Conservation (phyloP, 2,329 filamentous ascomycete genomes). For the Xylaria sp. region DNA sequence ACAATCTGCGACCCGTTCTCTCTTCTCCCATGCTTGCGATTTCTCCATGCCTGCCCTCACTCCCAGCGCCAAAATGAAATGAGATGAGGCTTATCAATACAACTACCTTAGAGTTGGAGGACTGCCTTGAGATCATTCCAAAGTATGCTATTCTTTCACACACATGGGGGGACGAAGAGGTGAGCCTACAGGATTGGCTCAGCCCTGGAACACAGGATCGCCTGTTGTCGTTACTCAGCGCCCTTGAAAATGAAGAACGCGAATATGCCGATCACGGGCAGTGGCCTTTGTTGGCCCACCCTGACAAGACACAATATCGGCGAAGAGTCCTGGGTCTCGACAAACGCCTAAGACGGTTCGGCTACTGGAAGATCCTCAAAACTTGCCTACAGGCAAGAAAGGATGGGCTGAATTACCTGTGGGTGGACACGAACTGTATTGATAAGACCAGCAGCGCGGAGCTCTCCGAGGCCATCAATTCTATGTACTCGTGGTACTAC, state of each 20-base stretch:
- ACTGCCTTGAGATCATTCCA: constrained; percentile 19
- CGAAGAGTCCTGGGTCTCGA: not conserved
- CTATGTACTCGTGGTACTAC: constrained; percentile 27
- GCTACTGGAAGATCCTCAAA: constrained; percentile 31
- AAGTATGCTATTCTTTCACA: constrained; percentile 27
- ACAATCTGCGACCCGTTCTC: not conserved
- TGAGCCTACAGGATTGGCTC: constrained; percentile 25
- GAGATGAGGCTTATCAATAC: constrained; percentile 30
- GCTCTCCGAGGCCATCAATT: constrained; percentile 27
- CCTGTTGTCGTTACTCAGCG: constrained; percentile 8
- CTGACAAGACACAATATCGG: not conserved
- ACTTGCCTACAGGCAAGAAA: constrained; percentile 21
- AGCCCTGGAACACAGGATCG: not conserved
- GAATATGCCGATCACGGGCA: not conserved
- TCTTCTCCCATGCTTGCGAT: not conserved
- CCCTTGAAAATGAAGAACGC: constrained; percentile 4
- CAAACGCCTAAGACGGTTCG: constrained; percentile 3
- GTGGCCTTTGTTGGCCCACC: not conserved
- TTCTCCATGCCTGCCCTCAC: not conserved
- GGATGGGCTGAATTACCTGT: constrained; percentile 24
- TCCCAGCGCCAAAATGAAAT: not conserved
- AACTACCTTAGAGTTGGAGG: constrained; percentile 21
- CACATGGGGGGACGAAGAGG: constrained; percentile 23
- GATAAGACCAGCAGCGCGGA: constrained; percentile 30
- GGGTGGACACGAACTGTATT: constrained; percentile 30